phyloP scores from a whole-genome alignment of 495 filamentous ascomycete genomes.

The Tuber brumale region DNA sequence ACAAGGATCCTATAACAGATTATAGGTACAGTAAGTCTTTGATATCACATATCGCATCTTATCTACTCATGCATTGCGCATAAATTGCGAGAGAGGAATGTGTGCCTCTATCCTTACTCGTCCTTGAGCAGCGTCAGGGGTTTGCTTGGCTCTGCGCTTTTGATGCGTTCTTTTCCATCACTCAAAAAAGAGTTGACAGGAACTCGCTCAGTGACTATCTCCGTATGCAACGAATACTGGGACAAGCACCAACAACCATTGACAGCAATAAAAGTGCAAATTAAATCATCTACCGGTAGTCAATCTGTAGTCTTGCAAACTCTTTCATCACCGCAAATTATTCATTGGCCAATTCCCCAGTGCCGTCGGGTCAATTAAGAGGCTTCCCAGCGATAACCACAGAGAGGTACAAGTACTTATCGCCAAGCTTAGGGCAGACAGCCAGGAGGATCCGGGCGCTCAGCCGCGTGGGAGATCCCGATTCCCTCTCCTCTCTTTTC shows the following conservation, averaged over 20 bases:
- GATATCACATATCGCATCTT: constrained; percentile 1
- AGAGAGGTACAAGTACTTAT: constrained; percentile 1
- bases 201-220: background rate
- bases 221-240: background rate
- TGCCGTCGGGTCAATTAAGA: background rate
- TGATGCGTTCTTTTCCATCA: background rate
- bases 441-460: background rate
- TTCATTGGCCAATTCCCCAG: background rate
- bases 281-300: background rate
- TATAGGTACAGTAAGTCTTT: background rate
- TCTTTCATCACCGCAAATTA: background rate
- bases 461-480: constrained; percentile 6
- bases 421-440: constrained; percentile 2
- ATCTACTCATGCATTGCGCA: background rate
- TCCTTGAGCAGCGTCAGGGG: background rate
- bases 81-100: background rate
- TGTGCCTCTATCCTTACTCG: background rate
- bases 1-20: background rate
- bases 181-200: background rate
- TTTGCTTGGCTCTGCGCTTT: background rate
- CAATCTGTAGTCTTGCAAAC: background rate
- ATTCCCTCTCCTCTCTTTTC: background rate
- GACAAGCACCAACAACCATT: background rate
- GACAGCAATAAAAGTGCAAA: background rate
- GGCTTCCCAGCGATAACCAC: background rate